Conservation (phyloP, 1,284 basidiomycete species). For the Melampsora abietis-canadensis region DNA sequence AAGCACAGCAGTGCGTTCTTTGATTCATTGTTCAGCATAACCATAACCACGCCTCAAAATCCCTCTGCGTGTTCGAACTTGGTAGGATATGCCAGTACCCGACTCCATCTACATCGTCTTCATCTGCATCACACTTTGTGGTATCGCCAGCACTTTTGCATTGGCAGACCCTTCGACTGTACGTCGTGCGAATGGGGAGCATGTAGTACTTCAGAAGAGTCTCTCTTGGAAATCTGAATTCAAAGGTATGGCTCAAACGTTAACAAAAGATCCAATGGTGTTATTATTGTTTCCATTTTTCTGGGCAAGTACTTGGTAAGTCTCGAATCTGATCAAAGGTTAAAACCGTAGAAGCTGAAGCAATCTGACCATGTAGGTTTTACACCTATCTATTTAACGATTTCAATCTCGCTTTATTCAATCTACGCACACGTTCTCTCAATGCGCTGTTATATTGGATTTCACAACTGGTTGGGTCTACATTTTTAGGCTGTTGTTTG, state of each 20-base stretch:
- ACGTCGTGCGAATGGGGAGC: conserved; percentile 47
- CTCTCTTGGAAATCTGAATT: conserved; percentile 49
- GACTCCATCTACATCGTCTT: conserved; percentile 48
- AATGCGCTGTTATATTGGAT: conserved; percentile 55
- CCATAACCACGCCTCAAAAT: not conserved
- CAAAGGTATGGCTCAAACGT: conserved; percentile 45
- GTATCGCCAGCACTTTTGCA: conserved; percentile 26
- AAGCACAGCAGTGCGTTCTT: conserved; percentile 13
- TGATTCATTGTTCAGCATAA: not conserved
- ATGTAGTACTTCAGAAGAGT: conserved; percentile 47
- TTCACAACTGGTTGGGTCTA: conserved; percentile 51
- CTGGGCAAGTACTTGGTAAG: conserved; percentile 47
- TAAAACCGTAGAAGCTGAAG: too few species aligned
- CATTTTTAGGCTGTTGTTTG: conserved; percentile 45
- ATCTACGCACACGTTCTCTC: conserved; percentile 52
- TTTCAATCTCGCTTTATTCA: conserved; percentile 51
- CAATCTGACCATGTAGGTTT: conserved; percentile 13
- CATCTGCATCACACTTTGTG: conserved; percentile 45
- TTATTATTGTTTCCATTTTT: conserved; percentile 49
- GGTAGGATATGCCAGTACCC: conserved; percentile 28
- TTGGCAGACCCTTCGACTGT: conserved; percentile 43
- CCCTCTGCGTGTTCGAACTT: not conserved
- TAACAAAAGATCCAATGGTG: conserved; percentile 47
- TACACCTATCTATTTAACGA: conserved; percentile 44
- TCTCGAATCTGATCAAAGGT: not conserved